These are phyloP conservation scores for Astragalus glycyphyllos DNA, from an alignment of 306 rosid species.

Conservation along the genomic window DNA sequence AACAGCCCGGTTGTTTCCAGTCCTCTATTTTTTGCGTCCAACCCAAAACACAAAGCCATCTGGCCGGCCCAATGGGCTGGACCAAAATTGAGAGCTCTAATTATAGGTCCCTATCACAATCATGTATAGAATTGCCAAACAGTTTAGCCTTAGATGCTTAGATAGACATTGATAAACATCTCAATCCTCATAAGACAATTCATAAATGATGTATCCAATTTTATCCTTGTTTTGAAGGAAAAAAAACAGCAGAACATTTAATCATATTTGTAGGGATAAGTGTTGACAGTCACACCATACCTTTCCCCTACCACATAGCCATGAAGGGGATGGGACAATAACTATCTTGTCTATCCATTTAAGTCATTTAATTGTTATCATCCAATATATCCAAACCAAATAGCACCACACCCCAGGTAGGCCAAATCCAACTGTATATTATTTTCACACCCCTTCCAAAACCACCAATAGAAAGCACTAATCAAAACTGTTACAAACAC, in stretches of 20 bases:
- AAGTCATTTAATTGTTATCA: slow-evolving; percentile 21
- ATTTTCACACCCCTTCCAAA: neutral
- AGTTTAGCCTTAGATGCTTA: neutral
- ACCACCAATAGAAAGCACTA: slow-evolving; percentile 2
- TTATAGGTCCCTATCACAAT: slow-evolving; percentile 15
- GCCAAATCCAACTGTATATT: neutral
- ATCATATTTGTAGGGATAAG: too few relatives aligned
- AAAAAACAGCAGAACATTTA: too few relatives aligned
- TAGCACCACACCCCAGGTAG: slow-evolving; percentile 4
- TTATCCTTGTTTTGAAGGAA: too few relatives aligned
- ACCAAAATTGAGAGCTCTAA: too few relatives aligned
- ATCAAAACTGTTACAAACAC: slow-evolving; percentile 8
- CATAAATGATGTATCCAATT: neutral
- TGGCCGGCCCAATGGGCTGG: too few relatives aligned
- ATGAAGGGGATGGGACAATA: slow-evolving; percentile 14
- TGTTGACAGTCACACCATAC: slow-evolving; percentile 4
- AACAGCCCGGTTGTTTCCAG: too few relatives aligned
- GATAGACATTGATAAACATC: slow-evolving; percentile 1
- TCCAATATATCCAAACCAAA: neutral
- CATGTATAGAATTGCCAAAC: neutral
- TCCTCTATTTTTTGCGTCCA: too few relatives aligned
- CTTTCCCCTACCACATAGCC: slow-evolving; percentile 1
- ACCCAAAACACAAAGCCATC: too few relatives aligned
- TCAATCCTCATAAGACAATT: neutral
- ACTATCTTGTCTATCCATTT: slow-evolving; percentile 19